Evolutionary conservation across 2,329 filamentous ascomycete species (phyloP).

Genomic region (Lachnellula arida): DNA sequence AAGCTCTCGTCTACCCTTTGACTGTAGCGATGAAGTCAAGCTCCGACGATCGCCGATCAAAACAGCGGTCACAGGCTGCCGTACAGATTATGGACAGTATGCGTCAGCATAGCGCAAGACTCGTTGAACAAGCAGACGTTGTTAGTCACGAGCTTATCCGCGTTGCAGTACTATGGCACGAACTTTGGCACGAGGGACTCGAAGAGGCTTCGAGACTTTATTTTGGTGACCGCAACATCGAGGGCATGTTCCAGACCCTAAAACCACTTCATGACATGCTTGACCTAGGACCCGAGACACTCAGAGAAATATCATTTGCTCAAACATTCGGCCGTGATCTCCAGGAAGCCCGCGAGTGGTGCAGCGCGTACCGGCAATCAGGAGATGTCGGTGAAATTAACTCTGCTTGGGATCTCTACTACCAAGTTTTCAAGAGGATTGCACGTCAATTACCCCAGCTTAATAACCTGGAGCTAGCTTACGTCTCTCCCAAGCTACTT

Average conservation of each 20-base stretch:
- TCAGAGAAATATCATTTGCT: conserved; percentile 93
- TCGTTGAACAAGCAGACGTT: conserved; percentile 92
- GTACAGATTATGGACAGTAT: conserved; percentile 96
- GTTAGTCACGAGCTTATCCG: conserved; percentile 96
- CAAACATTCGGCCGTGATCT: conserved; percentile 96
- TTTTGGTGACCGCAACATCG: conserved; percentile 95
- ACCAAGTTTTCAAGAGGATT: conserved; percentile 96
- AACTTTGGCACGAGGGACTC: conserved; percentile 96
- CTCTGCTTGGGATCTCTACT: conserved; percentile 98
- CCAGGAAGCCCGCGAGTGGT: conserved; percentile 93
- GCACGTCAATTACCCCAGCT: conserved; percentile 88
- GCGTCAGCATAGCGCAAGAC: conserved; percentile 84
- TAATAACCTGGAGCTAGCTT: conserved; percentile 87
- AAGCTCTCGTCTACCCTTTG: conserved; percentile 92
- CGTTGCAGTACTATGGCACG: conserved; percentile 96
- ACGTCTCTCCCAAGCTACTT: conserved; percentile 92
- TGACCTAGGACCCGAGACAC: conserved; percentile 84
- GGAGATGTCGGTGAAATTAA: conserved; percentile 91
- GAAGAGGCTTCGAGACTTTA: conserved; percentile 95
- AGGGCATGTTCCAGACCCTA: conserved; percentile 92
- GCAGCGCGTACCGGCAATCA: conserved; percentile 83
- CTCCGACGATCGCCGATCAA: conserved; percentile 75
- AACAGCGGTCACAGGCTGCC: conserved; percentile 80
- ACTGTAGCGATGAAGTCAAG: conserved; percentile 96
- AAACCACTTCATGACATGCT: conserved; percentile 88